Evolutionary conservation across 352 stramenopile species (phyloP).

Genomic region (Hyaloperonospora arabidopsidis): DNA sequence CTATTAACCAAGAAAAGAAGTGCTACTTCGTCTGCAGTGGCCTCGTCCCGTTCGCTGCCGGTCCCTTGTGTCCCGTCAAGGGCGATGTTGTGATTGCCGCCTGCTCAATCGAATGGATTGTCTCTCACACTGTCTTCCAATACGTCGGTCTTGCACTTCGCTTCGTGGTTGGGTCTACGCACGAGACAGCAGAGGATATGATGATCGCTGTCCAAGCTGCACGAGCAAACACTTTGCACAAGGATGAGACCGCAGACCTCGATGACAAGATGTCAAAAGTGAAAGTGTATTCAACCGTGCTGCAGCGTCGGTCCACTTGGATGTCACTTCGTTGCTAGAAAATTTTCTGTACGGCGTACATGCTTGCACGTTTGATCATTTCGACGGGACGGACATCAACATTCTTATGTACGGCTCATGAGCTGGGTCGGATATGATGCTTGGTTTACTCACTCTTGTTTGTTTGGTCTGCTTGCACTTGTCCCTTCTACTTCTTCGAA

Average conservation of each 20-base stretch:
- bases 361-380: constrained; percentile 42
- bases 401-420: constrained; percentile 46
- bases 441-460: too few relatives aligned
- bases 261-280: constrained; percentile 10
- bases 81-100: too few relatives aligned
- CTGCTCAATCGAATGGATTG: too few relatives aligned
- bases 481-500: constrained; percentile 64
- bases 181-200: too few relatives aligned
- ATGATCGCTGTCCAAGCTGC: constrained; percentile 53
- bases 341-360: constrained; percentile 38
- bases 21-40: too few relatives aligned
- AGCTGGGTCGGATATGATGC: background rate
- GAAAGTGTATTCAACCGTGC: constrained; percentile 8
- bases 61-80: too few relatives aligned
- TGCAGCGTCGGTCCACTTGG: constrained; percentile 26
- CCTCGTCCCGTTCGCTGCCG: too few relatives aligned
- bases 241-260: constrained; percentile 17
- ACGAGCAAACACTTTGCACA: constrained; percentile 38
- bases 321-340: constrained; percentile 42
- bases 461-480: constrained; percentile 3
- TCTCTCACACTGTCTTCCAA: too few relatives aligned
- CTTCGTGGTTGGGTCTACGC: too few relatives aligned
- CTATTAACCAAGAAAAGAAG: too few relatives aligned
- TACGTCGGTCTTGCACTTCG: too few relatives aligned
- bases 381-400: constrained; percentile 46